phyloP scores from a whole-genome alignment of 495 filamentous ascomycete species.

The Penicillium desertorum region DNA sequence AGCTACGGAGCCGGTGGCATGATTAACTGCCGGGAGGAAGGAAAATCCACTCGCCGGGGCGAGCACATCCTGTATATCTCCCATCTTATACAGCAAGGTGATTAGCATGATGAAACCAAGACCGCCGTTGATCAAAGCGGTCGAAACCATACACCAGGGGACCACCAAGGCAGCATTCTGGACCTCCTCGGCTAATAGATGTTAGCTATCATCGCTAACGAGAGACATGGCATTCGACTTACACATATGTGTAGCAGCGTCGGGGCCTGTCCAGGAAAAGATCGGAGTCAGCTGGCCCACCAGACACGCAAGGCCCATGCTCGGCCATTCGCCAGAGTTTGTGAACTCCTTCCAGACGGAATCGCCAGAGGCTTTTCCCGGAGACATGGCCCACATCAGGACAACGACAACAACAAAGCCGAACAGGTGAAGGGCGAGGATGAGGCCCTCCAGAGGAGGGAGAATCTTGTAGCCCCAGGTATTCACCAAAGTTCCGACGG shows the following conservation, averaged over 20 bases:
- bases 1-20: constrained; percentile 30
- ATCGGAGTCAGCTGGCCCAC: constrained; percentile 44
- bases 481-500: constrained; percentile 46
- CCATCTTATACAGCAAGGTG: constrained; percentile 48
- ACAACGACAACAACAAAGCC: constrained; percentile 54
- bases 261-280: constrained; percentile 43
- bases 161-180: constrained; percentile 46
- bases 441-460: constrained; percentile 42
- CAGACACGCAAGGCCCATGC: constrained; percentile 42
- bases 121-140: constrained; percentile 42
- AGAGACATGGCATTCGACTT: constrained; percentile 8
- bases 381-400: constrained; percentile 43
- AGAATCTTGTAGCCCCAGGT: constrained; percentile 38
- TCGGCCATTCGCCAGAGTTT: constrained; percentile 49
- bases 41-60: constrained; percentile 37
- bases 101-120: constrained; percentile 46
- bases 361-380: constrained; percentile 30
- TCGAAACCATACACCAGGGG: constrained; percentile 48
- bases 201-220: constrained; percentile 7
- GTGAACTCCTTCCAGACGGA: constrained; percentile 48
- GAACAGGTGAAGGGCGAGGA: constrained; percentile 47
- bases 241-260: constrained; percentile 43
- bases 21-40: constrained; percentile 36
- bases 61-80: constrained; percentile 37
- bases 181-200: constrained; percentile 45